Base-by-base conservation (phyloP, 176 grass and related monocot genomes). In the Rhynchospora pubera region DNA sequence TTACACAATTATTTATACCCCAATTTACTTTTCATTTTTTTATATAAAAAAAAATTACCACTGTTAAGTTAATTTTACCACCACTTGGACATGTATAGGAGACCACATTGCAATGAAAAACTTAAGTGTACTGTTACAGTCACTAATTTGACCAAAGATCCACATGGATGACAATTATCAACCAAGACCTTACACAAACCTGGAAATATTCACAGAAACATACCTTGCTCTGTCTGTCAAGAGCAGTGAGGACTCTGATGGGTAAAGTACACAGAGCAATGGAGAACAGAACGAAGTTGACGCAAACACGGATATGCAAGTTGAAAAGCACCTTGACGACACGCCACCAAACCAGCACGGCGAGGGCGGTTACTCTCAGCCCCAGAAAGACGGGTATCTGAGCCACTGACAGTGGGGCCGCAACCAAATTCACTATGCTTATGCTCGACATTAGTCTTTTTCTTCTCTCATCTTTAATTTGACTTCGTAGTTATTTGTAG, bases 231-330 rank as follows among this genome's bases (percentile, higher is more conserved):
- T 85, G 59, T 66, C 61, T 79, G 19, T 85, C 73, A 32, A 85
- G 63, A 79, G 72, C 71, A 56, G 84, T 85, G 72, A 85, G 73
- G 15, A 85, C 13, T 57, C 84, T 74, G 73, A 85, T 28, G 24
- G 84, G 84, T 19, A 79, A 21, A 23, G 72, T 85, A 48, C 79
- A 42, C 5, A 85, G 8, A 65, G 84, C 61, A 18, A 79, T 56
- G 23, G 74, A 61, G 60, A 76, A 85, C 9, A 78, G 58, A 4
- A 85, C 76, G 19, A 85, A 63, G 12, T 58, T 34, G 56, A 77
- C 60, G 60, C 72, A 85, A 21, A 79, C 18, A 10, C 30, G 73
- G 71, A 63, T 39, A 22, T 79, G 84, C 6, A 69, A 79, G 47
- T 79, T 79, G 73, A 85, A 76, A 39, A 79, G 24, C 1, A 32